A percentile compares a stretch with the other conserved stretches of the same genome.
phyloP scores from a whole-genome alignment of 2,329 filamentous ascomycete species.

The Dactylellina cionopaga region DNA sequence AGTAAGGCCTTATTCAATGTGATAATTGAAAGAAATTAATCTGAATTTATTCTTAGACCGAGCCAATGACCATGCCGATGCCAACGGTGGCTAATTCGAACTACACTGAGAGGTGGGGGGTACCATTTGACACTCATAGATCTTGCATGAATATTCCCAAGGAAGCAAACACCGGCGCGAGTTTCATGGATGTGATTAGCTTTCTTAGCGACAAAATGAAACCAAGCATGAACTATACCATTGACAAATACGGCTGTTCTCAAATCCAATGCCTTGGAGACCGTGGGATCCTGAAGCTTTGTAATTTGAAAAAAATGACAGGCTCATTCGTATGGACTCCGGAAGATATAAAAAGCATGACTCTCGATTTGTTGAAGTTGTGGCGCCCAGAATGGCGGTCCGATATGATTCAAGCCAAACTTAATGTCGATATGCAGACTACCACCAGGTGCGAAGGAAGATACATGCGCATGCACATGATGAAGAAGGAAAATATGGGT shows the following conservation, averaged over 20 bases:
- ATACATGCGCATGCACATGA: no score
- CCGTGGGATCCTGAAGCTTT: conserved; percentile 24
- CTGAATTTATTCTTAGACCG: no score
- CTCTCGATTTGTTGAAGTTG: background rate
- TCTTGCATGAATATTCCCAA: background rate
- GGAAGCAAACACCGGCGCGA: background rate
- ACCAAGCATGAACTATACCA: conserved; percentile 1
- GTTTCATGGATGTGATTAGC: conserved; percentile 6
- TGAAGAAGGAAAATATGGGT: background rate
- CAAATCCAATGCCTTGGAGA: conserved; percentile 30
- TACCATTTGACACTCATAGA: no score
- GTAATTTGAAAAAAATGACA: conserved; percentile 22
- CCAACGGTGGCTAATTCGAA: no score
- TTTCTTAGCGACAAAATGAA: background rate
- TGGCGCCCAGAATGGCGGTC: conserved; percentile 14
- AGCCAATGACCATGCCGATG: no score
- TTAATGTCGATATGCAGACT: background rate
- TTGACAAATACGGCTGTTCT: conserved; percentile 28
- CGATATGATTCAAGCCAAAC: background rate
- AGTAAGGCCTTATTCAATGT: no score
- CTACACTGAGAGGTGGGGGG: no score
- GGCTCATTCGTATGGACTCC: background rate
- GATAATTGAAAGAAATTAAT: no score
- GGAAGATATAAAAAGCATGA: conserved; percentile 2
- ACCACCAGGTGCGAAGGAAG: background rate